Evolutionary conservation across 1,139 yeast genomes (phyloP).

Genomic region (Candida sp.): DNA sequence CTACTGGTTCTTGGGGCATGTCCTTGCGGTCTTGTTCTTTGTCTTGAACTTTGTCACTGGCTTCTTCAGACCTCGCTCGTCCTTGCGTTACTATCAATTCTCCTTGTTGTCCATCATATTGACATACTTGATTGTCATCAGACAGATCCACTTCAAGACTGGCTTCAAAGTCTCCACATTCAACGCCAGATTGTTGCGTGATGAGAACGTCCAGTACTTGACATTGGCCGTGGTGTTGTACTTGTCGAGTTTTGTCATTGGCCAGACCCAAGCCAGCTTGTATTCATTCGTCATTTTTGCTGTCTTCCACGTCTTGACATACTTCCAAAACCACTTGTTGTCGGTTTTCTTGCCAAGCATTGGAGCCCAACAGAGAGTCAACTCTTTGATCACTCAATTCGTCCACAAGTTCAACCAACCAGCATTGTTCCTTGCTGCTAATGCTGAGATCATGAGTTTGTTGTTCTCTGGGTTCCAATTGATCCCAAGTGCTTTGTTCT

Average conservation of each 20-base stretch:
- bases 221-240: conserved; percentile 43
- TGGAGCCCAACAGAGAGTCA: conserved; percentile 23
- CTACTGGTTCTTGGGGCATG: conserved; percentile 59
- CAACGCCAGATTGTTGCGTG: conserved; percentile 26
- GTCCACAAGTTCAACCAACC: conserved; percentile 46
- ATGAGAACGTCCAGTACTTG: conserved; percentile 58
- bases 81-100: conserved; percentile 38
- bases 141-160: conserved; percentile 45
- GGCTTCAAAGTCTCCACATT: conserved; percentile 17
- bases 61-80: conserved; percentile 29
- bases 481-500: conserved; percentile 15
- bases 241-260: conserved; percentile 31
- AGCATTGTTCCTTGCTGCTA: conserved; percentile 52
- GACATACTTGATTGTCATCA: conserved; percentile 52
- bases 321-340: conserved; percentile 42
- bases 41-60: conserved; percentile 31
- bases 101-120: conserved; percentile 45
- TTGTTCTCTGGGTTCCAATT: conserved; percentile 14
- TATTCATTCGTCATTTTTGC: conserved; percentile 63
- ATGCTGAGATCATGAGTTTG: conserved; percentile 39
- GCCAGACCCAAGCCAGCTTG: conserved; percentile 40
- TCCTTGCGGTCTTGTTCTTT: conserved; percentile 40
- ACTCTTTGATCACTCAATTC: conserved; percentile 32
- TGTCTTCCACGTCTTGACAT: conserved; percentile 57
- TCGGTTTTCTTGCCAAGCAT: conserved; percentile 22